A percentile compares a stretch with the other conserved stretches of the same genome.
Evolutionary conservation across 129 eudicot genomes (phyloP).

Genomic region (Pittosporum tobira): DNA sequence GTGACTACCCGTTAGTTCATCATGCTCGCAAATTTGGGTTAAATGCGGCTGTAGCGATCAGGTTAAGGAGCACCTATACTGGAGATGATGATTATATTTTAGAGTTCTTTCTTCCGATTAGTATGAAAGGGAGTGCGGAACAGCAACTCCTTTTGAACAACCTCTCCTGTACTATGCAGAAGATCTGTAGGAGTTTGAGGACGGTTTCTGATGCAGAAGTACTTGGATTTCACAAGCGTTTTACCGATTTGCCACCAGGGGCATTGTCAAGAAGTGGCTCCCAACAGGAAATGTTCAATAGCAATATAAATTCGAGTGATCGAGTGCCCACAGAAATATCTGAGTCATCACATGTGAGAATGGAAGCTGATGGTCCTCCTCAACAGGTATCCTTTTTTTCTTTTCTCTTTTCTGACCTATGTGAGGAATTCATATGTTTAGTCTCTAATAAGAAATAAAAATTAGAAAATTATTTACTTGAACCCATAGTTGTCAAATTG

Average conservation of each 20-base stretch:
- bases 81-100: constrained; percentile 72
- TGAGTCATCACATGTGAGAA: constrained; percentile 13
- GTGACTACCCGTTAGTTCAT: constrained; percentile 74
- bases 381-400: constrained; percentile 40
- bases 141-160: constrained; percentile 60
- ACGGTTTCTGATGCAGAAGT: constrained; percentile 59
- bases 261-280: constrained; percentile 24
- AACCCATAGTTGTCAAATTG: too few relatives aligned
- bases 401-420: neutral
- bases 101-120: constrained; percentile 81
- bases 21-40: constrained; percentile 76
- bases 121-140: constrained; percentile 45
- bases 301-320: constrained; percentile 16
- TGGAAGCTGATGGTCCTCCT: constrained; percentile 24
- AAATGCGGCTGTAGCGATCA: constrained; percentile 72
- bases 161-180: constrained; percentile 64
- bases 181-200: constrained; percentile 61
- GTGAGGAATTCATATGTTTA: neutral
- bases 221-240: constrained; percentile 18
- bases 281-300: constrained; percentile 19
- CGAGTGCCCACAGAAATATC: constrained; percentile 25
- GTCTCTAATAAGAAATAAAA: too few relatives aligned
- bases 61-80: constrained; percentile 71
- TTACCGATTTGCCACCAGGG: constrained; percentile 16
- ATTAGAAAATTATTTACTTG: too few relatives aligned